A percentile compares a stretch with the other conserved stretches of the same genome.
These are phyloP conservation scores for Haematococcus sp. DNA, from an alignment of 139 green algal species.

Conservation along the genomic window DNA sequence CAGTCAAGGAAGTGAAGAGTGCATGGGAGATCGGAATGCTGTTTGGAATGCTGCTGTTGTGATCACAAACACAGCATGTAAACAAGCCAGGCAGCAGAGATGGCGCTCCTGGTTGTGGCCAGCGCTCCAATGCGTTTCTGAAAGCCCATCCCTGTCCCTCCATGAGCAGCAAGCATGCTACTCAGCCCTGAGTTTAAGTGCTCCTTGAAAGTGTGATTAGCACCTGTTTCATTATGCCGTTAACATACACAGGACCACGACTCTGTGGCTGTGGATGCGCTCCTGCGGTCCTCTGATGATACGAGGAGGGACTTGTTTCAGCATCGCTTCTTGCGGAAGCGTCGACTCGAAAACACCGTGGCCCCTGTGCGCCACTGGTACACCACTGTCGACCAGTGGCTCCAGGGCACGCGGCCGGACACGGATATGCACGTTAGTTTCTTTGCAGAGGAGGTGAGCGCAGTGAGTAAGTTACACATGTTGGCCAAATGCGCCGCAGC, in stretches of 20 bases:
- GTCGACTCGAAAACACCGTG: conserved; percentile 17
- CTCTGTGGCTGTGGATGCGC: conserved; percentile 21
- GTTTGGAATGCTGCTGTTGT: too few species aligned
- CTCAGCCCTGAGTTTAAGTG: too few species aligned
- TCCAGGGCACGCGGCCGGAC: conserved; percentile 45
- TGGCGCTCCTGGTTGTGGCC: too few species aligned
- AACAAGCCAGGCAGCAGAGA: too few species aligned
- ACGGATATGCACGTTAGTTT: background rate
- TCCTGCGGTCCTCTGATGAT: conserved; percentile 16
- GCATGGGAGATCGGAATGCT: too few species aligned
- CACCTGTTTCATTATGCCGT: too few species aligned
- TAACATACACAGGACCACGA: conserved; percentile 36
- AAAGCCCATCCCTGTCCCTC: too few species aligned
- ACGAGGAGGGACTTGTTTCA: conserved; percentile 33
- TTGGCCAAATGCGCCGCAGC: background rate
- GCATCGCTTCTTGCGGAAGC: conserved; percentile 32
- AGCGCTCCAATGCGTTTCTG: too few species aligned
- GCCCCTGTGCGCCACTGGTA: conserved; percentile 53
- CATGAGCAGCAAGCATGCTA: too few species aligned
- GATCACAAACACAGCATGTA: too few species aligned
- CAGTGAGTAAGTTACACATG: background rate
- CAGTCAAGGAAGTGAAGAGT: too few species aligned
- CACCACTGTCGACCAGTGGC: conserved; percentile 58
- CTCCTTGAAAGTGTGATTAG: too few species aligned
- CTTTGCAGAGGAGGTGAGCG: conserved; percentile 25